These are phyloP conservation scores for Pythium biforme DNA, from an alignment of 352 stramenopile species.

Conservation along the genomic window DNA sequence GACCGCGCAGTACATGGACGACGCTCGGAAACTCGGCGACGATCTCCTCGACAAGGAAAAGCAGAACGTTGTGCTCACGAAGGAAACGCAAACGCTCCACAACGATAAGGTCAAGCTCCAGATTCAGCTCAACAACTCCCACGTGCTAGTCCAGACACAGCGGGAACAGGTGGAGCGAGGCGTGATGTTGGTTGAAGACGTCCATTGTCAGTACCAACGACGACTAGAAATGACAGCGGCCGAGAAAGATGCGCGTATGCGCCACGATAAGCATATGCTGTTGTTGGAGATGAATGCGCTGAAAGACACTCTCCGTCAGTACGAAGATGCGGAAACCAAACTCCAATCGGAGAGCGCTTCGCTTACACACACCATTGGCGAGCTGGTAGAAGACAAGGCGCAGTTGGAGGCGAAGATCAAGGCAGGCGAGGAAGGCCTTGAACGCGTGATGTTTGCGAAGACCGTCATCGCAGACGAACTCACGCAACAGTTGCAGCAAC, in stretches of 20 bases:
- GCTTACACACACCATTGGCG: neutral
- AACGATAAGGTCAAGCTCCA: constrained; percentile 44
- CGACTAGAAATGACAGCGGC: constrained; percentile 33
- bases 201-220: constrained; percentile 33
- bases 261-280: constrained; percentile 45
- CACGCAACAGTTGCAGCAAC: neutral
- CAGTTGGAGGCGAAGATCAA: neutral
- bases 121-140: constrained; percentile 54
- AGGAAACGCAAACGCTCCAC: constrained; percentile 34
- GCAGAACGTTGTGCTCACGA: constrained; percentile 30
- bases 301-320: constrained; percentile 40
- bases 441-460: neutral
- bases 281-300: constrained; percentile 40
- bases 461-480: neutral
- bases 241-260: constrained; percentile 48
- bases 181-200: constrained; percentile 49
- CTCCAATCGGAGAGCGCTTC: constrained; percentile 23
- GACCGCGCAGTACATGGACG: constrained; percentile 36
- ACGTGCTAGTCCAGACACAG: constrained; percentile 27
- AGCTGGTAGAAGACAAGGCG: neutral
- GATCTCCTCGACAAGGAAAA: constrained; percentile 40
- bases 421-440: neutral
- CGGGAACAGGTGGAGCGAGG: constrained; percentile 37
- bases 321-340: constrained; percentile 39
- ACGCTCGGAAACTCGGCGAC: constrained; percentile 33